phyloP scores from a whole-genome alignment of 2,329 filamentous ascomycete species.

The Alternaria hordeiaustralica region DNA sequence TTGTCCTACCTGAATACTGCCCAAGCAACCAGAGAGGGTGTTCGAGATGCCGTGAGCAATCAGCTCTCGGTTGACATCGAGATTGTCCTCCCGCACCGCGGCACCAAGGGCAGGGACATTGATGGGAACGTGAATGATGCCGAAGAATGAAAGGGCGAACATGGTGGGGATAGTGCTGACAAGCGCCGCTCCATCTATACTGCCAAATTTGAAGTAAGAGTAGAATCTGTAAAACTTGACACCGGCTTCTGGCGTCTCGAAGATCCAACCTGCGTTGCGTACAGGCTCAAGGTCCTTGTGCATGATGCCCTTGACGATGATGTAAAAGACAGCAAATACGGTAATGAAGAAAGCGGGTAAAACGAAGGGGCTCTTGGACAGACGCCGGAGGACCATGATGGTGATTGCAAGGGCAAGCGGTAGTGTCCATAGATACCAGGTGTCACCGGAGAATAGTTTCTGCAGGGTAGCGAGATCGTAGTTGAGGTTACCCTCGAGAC shows the following conservation, averaged over 20 bases:
- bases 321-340: constrained; percentile 79
- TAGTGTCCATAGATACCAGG: constrained; percentile 80
- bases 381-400: constrained; percentile 77
- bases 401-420: constrained; percentile 78
- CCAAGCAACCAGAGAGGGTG: constrained; percentile 81
- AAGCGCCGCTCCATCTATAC: constrained; percentile 84
- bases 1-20: constrained; percentile 73
- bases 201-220: constrained; percentile 84
- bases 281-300: constrained; percentile 70
- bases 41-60: constrained; percentile 94
- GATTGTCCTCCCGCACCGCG: constrained; percentile 88
- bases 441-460: constrained; percentile 75
- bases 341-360: constrained; percentile 84
- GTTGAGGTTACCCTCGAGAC: constrained; percentile 82
- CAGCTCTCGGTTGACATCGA: constrained; percentile 88
- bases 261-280: constrained; percentile 84
- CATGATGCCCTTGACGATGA: constrained; percentile 74
- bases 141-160: constrained; percentile 97
- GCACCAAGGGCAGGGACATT: constrained; percentile 94
- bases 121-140: constrained; percentile 94
- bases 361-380: constrained; percentile 81
- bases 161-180: constrained; percentile 88
- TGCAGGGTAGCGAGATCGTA: constrained; percentile 80
- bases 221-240: constrained; percentile 99
- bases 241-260: constrained; percentile 79